Conservation (phyloP, 768 basidiomycete genomes). For the Exidia glandulosa region DNA sequence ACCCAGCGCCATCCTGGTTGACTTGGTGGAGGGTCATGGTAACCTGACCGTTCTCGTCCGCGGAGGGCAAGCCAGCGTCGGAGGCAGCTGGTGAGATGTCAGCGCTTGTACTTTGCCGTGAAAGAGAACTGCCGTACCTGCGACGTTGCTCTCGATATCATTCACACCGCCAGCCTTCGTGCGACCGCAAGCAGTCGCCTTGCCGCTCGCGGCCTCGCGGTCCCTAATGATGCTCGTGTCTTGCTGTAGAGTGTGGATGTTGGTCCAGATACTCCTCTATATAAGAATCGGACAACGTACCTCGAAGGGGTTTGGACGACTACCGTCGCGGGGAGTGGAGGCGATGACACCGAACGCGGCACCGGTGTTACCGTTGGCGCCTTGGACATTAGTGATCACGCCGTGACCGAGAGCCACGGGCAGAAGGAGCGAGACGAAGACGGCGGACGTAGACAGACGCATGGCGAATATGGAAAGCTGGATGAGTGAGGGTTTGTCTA, state of each 20-base stretch:
- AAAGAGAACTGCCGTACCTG: background rate
- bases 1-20: conserved; percentile 22
- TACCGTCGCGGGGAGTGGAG: conserved; percentile 14
- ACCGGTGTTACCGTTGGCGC: conserved; percentile 18
- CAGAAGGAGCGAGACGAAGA: background rate
- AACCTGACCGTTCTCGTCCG: conserved; percentile 14
- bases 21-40: conserved; percentile 18
- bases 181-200: conserved; percentile 15
- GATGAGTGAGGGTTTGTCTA: too few relatives aligned
- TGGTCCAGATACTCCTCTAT: too few relatives aligned
- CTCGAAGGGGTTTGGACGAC: conserved; percentile 18
- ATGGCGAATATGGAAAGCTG: background rate
- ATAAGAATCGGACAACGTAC: too few relatives aligned
- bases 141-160: conserved; percentile 12
- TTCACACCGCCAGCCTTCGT: conserved; percentile 16
- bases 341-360: conserved; percentile 15
- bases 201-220: conserved; percentile 7
- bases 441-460: background rate
- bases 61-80: conserved; percentile 13
- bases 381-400: conserved; percentile 14
- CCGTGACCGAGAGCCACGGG: conserved; percentile 12
- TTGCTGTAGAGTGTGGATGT: too few relatives aligned
- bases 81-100: conserved; percentile 5
- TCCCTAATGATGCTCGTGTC: conserved; percentile 9
- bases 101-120: too few relatives aligned